A percentile compares a stretch with the other conserved stretches of the same genome.
Conservation (phyloP, 805 yeast genomes). For the Tetrapisispora pingtungensis region DNA sequence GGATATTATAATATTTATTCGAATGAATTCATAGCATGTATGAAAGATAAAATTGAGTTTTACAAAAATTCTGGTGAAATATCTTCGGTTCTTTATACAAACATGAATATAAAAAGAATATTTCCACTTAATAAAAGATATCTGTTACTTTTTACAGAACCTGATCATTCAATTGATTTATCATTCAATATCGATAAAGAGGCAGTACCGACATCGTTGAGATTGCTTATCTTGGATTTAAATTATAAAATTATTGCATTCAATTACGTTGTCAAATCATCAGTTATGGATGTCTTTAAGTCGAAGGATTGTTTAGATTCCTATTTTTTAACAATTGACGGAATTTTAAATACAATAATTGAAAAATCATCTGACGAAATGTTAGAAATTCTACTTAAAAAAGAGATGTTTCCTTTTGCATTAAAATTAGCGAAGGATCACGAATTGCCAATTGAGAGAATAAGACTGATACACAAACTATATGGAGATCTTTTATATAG, state of each 20-base stretch:
- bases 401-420: slow-evolving; percentile 67
- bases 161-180: slow-evolving; percentile 26
- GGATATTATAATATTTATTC: slow-evolving; percentile 34
- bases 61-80: slow-evolving; percentile 49
- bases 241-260: slow-evolving; percentile 60
- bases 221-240: slow-evolving; percentile 46
- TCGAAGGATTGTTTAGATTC: slow-evolving; percentile 41
- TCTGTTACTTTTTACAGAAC: slow-evolving; percentile 49
- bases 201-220: not conserved
- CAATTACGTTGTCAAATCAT: slow-evolving; percentile 55
- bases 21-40: slow-evolving; percentile 53
- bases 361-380: slow-evolving; percentile 62
- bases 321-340: slow-evolving; percentile 62
- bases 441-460: slow-evolving; percentile 16
- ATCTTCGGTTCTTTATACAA: slow-evolving; percentile 44
- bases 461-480: slow-evolving; percentile 37
- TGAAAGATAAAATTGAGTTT: slow-evolving; percentile 51
- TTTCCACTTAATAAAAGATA: slow-evolving; percentile 44
- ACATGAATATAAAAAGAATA: slow-evolving; percentile 40
- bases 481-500: slow-evolving; percentile 68
- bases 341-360: slow-evolving; percentile 54
- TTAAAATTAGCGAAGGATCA: slow-evolving; percentile 47
- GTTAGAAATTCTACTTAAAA: slow-evolving; percentile 53
- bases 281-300: slow-evolving; percentile 48
- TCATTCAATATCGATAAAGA: slow-evolving; percentile 41